Base-by-base conservation (phyloP, 805 yeast species). In the Ogataea sp. region DNA sequence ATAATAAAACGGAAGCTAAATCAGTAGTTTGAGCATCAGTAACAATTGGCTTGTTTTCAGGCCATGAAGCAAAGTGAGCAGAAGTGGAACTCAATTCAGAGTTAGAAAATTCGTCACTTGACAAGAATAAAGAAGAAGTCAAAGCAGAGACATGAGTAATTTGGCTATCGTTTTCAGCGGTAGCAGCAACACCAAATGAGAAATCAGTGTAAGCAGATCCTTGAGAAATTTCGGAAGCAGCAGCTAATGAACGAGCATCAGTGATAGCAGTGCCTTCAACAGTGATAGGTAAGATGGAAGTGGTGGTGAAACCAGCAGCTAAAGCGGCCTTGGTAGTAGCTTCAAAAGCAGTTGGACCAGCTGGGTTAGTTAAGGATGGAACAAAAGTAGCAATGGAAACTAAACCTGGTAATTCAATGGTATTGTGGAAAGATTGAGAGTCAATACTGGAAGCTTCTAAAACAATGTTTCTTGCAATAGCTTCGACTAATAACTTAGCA, bases 401-500 rank as follows among this genome's bases (percentile, higher is more conserved):
- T 48, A 90, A 70, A 47, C 97, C 97, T 34, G 97, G 96, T 42
- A 90, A 64, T 39, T 78, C 73, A 33, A 84, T 71, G 41, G 94
- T 85, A 51, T 77, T 73, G 63, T 87, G 95, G 30, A 95, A 85
- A 29, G 96, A 78, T 68, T 90, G 97, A 26, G 94, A 80, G 66
- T 90, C 98, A 56, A 79, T 71, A 56, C 77, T 76, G 36, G 83
- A 58, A 39, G 84, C 86, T 18, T 81, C 83, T 49, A 88, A 67
- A n/a, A 69, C 45, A 47, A 70, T 66, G 55, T 78, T 68, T 68
- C 93, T 73, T 30, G 90, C 73, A 48, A 88, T 63, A n/a, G 99
- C 97, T 68, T 93, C 97, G 49, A 93, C 80, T 64, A 93, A 72
- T 50, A 93, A 71, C 67, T 93, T 93, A 46, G 99, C 99, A 71